Base-by-base conservation (phyloP, 2,329 filamentous ascomycete genomes). In the Pseudocercospora ulei region DNA sequence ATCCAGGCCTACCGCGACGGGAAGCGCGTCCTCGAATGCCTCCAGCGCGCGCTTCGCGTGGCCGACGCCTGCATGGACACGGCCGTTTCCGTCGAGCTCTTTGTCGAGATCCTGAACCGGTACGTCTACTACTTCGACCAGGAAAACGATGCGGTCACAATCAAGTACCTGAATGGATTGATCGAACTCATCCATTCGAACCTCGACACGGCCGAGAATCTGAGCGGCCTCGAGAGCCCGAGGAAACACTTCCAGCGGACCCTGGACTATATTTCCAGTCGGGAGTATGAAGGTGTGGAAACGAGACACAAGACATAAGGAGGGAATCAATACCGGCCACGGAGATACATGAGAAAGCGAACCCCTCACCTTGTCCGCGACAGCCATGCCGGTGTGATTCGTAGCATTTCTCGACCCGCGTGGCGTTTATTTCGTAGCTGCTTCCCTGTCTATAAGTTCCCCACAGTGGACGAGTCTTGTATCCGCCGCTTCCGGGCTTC, bases 51-150 rank as follows among this genome's bases (percentile, higher is more conserved):
- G 7, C 77, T 98, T 6, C 80, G 92, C 22, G 92, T 98, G 17
- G 92, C 90, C 2, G 90, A 98, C 63, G 92, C 90, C 4, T 98
- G 90, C 66, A 98, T 98, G 90, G 92, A 98, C 63, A 90, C 87
- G 5, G 85, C 86, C 4, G 86, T 95, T 3, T 95, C 86, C 2
- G 90, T 98, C 30, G 92, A 98, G 65, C 73, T 98, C 33, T 98
- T 98, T 64, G 88, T 98, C 41, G 90, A 98, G 66, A 98, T 98
- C 48, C 68, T 98, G 39, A 95, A 98, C 62, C 78, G 90, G 62
- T 98, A 98, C 60, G 87, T 96, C 37, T 98, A 98, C 64, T 98
- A 96, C 68, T 98, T 95, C 66, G 90, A 98, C 63, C 88, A 98
- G 62, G 85, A 94, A 60, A 98, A 98, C 63, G 90, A 98, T 65